These are phyloP conservation scores for Perkinsus chesapeaki DNA, from an alignment of 169 alveolate species.

Conservation along the genomic window DNA sequence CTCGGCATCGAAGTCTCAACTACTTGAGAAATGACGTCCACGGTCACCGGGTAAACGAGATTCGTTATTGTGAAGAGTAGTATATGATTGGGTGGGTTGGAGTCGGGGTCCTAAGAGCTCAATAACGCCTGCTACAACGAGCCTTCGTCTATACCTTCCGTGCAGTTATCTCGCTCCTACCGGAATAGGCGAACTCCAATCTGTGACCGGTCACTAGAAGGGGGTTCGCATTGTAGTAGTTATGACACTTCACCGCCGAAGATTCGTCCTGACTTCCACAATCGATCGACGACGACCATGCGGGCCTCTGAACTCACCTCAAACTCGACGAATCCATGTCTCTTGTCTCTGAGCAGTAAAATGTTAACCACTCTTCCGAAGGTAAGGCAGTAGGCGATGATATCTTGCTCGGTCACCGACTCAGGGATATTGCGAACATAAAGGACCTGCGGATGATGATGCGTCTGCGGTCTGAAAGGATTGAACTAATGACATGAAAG, in stretches of 20 bases:
- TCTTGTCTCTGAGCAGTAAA: background rate
- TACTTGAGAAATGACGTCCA: background rate
- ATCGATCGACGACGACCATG: background rate
- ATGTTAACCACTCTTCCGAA: background rate
- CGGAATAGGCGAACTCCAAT: background rate
- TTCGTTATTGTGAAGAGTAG: background rate
- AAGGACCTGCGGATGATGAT: background rate
- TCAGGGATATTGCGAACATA: background rate
- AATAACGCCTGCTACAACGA: too few relatives aligned
- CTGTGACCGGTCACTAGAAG: background rate
- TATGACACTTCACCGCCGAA: background rate
- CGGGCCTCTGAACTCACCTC: background rate
- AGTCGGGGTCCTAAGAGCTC: background rate
- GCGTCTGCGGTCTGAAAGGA: too few relatives aligned
- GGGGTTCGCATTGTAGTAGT: background rate
- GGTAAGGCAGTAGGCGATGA: background rate
- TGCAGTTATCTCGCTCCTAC: background rate
- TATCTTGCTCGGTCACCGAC: background rate
- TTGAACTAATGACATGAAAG: too few relatives aligned
- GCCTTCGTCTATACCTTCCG: too few relatives aligned
- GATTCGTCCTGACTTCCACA: constrained; percentile 1
- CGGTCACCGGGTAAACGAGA: background rate
- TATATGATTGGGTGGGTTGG: background rate
- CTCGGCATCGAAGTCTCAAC: constrained; percentile 12
- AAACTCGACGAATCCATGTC: background rate